Base-by-base conservation (phyloP, 73 alveolate species). In the Paramecium tetraurelia region DNA sequence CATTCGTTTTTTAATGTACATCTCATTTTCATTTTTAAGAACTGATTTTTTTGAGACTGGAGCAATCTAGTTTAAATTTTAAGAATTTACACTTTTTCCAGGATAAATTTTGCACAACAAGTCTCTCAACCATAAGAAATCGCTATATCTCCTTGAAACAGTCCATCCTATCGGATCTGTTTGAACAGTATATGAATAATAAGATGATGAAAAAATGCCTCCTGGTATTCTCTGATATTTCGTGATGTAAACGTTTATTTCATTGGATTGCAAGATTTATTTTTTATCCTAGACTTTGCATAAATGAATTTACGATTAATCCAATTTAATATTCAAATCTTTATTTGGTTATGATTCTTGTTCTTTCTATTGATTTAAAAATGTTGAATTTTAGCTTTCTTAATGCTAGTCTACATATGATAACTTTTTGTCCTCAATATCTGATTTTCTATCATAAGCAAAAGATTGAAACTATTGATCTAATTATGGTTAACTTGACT, bases 141-240 rank as follows among this genome's bases (percentile, higher is more conserved):
- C 98, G 58, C 89, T 87, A 76, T 95, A 90, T 46, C 93, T 92
- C 84, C 98, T 59, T 87, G 86, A 86, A 7, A 93, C 96, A 46
- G 41, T 86, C 97, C 97, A 96, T 27, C 94, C 96, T 48, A 95
- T 89, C 10, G 98, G 97, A 68, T 72, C 71, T 1, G 98, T 92
- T 20, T 46, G 16, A n/a, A 93, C 84, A 24, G 92, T 77, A 88
- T 93, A 93, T 0, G 36, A 29, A 72, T 35, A 86, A 58, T 90
- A 90, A 0, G 87, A 36, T 18, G 86, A 35, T 43, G 93, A 18
- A 12, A 90, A 90, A 8, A 90, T 48, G 18, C 93, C 93, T 16
- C 95, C 95, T 0, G 90, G 58, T 21, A 80, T 35, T 41, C 75
- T 40, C 12, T 80, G 29, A 46, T 80, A 80, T 18, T 63, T 80